Base-by-base conservation (phyloP, 495 filamentous ascomycete genomes). In the Hyaloscypha hepaticicola region DNA sequence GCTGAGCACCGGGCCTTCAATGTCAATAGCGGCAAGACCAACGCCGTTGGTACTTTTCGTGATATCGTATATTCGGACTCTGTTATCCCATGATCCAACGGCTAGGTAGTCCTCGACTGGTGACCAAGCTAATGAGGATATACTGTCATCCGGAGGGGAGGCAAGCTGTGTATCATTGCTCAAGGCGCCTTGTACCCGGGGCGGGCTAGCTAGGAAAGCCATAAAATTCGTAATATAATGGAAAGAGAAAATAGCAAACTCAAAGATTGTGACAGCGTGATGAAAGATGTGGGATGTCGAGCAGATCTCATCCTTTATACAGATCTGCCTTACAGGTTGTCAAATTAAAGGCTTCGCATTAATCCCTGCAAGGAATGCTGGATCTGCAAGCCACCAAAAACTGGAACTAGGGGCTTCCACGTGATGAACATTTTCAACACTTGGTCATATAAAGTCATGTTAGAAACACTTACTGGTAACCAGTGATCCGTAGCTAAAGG, bases 61-160 rank as follows among this genome's bases (percentile, higher is more conserved):
- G 73, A 95, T 88, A 74, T 96, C 89, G 76, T 96, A 97, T 70
- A 97, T 92, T 71, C 90, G 89, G 66, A 96, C 89, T 68, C 90
- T 93, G 76, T 91, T 93, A 72, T 97, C 93, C 93, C 93, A 97
- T 48, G 88, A 93, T 52, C 89, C 80, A 38, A 94, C 89, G 24
- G 93, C 92, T 11, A 96, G 79, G 76, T 90, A 85, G 63, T 97
- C 87, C 63, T 79, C 80, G 60, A 79, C 77, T 0, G 91, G 86
- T 22, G 90, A 93, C 77, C 93, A 97, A 34, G 82, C 78, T 64
- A 97, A 74, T 67, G 92, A 87, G 29, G 90, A 92, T 71, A 96
- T 87, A 70, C 90, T 89, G 76, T 97, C 93, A 55, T 90, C 86
- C 22, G 93, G 95, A 16, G 89, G 90, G 52, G 85, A 82, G 60